Evolutionary conservation across 163 green algal species (phyloP).

Genomic region (Prototheca cutis): DNA sequence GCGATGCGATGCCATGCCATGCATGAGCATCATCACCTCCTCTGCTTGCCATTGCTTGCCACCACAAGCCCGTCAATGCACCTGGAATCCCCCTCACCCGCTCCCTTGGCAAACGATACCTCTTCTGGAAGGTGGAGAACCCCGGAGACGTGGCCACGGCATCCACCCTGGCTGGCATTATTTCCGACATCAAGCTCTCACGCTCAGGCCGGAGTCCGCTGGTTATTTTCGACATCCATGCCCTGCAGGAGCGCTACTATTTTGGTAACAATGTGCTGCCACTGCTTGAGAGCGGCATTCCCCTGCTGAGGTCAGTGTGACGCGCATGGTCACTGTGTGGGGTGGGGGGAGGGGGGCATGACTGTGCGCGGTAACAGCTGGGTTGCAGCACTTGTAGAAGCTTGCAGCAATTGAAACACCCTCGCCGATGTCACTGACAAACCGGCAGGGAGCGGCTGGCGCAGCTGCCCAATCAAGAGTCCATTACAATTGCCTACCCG

Average conservation of each 20-base stretch:
- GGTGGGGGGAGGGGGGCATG: too few relatives aligned
- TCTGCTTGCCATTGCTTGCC: too few relatives aligned
- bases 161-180: slow-evolving; percentile 90
- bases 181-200: slow-evolving; percentile 90
- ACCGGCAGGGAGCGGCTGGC: slow-evolving; percentile 52
- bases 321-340: too few relatives aligned
- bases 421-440: too few relatives aligned
- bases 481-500: slow-evolving; percentile 94
- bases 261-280: slow-evolving; percentile 96
- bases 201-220: slow-evolving; percentile 74
- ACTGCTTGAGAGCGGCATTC: slow-evolving; percentile 92
- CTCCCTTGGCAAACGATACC: too few relatives aligned
- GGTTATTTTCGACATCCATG: slow-evolving; percentile 99
- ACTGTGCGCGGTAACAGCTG: too few relatives aligned
- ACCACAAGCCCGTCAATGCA: too few relatives aligned
- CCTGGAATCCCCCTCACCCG: too few relatives aligned
- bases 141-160: slow-evolving; percentile 97
- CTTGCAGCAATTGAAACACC: too few relatives aligned
- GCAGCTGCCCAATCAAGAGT: slow-evolving; percentile 64
- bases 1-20: too few relatives aligned
- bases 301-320: slow-evolving; percentile 57
- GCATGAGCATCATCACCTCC: too few relatives aligned
- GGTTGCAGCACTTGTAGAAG: too few relatives aligned
- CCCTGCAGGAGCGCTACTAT: slow-evolving; percentile 98
- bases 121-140: slow-evolving; percentile 65